These are phyloP conservation scores for Vaccinium macrocarpon DNA, from an alignment of 148 eudicot genomes.

Conservation along the genomic window DNA sequence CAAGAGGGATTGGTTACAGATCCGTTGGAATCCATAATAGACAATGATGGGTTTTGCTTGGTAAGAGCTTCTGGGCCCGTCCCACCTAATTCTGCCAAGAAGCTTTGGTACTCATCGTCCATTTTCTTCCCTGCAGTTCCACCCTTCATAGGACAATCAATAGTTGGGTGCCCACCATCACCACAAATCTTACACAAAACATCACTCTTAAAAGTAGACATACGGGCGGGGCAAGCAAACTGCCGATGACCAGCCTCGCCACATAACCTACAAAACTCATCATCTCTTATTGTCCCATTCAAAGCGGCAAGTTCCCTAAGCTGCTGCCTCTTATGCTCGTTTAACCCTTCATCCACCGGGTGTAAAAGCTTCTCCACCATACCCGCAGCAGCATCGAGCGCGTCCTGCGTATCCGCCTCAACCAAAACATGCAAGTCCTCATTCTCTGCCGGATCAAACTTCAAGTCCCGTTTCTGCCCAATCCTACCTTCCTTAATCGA, in stretches of 20 bases:
- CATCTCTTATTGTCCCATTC: slow-evolving; percentile 90
- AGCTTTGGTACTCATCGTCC: slow-evolving; percentile 87
- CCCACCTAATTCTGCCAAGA: slow-evolving; percentile 86
- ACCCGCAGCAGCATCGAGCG: slow-evolving; percentile 83
- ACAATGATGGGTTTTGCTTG: slow-evolving; percentile 37
- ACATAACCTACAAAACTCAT: slow-evolving; percentile 80
- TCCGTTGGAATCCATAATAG: slow-evolving; percentile 40
- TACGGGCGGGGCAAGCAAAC: slow-evolving; percentile 69
- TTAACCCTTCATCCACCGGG: slow-evolving; percentile 81
- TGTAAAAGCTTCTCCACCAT: slow-evolving; percentile 89
- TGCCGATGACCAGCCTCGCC: slow-evolving; percentile 90
- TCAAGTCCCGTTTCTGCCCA: slow-evolving; percentile 72
- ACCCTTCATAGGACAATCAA: slow-evolving; percentile 81
- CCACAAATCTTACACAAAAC: slow-evolving; percentile 88
- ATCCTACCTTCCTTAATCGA: slow-evolving; percentile 74
- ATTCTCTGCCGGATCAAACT: slow-evolving; percentile 73
- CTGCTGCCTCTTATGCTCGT: slow-evolving; percentile 91
- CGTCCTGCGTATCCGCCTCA: slow-evolving; percentile 81
- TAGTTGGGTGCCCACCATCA: slow-evolving; percentile 88
- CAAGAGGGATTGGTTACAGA: slow-evolving; percentile 56
- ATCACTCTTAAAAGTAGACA: slow-evolving; percentile 77
- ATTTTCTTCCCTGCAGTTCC: slow-evolving; percentile 79
- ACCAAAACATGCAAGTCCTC: slow-evolving; percentile 95
- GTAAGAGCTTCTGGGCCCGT: slow-evolving; percentile 59
- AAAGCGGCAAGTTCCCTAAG: slow-evolving; percentile 81